Conservation (phyloP, 345 rosid genomes). For the Tarenaya hassleriana region DNA sequence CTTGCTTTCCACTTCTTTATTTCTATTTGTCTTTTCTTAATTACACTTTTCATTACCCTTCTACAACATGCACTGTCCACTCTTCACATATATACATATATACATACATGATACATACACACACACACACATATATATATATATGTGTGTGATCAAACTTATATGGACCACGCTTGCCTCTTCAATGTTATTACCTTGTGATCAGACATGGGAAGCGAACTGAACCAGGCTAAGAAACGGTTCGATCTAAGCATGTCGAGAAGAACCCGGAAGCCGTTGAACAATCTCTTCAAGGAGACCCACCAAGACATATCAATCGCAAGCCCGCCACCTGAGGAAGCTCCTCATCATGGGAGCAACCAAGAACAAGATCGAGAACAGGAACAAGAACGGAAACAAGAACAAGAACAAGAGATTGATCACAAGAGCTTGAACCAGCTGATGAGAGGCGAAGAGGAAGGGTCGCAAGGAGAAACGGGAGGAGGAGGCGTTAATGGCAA, state of each 20-base stretch:
- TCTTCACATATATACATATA: background rate
- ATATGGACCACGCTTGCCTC: background rate
- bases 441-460: constrained; percentile 36
- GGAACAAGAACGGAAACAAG: background rate
- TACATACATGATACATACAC: background rate
- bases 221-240: constrained; percentile 30
- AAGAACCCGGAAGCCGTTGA: constrained; percentile 64
- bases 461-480: constrained; percentile 1
- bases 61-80: too few relatives aligned
- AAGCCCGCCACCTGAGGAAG: constrained; percentile 1
- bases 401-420: constrained; percentile 17
- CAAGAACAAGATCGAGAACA: background rate
- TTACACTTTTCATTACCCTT: too few relatives aligned
- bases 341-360: constrained; percentile 8
- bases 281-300: constrained; percentile 22
- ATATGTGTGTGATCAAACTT: background rate
- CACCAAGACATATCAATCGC: constrained; percentile 16
- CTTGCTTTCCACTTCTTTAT: too few relatives aligned
- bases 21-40: too few relatives aligned
- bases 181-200: too few relatives aligned
- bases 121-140: background rate
- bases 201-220: constrained; percentile 39
- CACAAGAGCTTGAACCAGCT: constrained; percentile 59
- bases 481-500: constrained; percentile 22
- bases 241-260: constrained; percentile 61